phyloP scores from a whole-genome alignment of 345 rosid genomes.

The Mallotus nudiflorus region DNA sequence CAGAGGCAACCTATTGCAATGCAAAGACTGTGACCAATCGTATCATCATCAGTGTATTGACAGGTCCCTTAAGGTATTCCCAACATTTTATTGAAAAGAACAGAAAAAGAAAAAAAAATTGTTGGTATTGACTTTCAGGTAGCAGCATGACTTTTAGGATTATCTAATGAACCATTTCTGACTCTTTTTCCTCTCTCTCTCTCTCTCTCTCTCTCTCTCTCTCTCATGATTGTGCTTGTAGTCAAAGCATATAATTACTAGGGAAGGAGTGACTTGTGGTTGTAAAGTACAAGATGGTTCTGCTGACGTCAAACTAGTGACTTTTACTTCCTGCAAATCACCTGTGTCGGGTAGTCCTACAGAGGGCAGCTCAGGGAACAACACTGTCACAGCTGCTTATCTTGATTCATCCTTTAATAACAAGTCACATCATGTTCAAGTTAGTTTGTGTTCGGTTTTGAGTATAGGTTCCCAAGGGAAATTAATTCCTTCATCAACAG shows the following conservation, averaged over 20 bases:
- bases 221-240: neutral
- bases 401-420: slow-evolving; percentile 13
- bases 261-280: slow-evolving; percentile 26
- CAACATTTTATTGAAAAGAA: neutral
- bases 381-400: slow-evolving; percentile 16
- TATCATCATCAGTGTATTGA: slow-evolving; percentile 31
- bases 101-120: neutral
- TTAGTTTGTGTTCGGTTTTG: slow-evolving; percentile 10
- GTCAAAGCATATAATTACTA: slow-evolving; percentile 16
- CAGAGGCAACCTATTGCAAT: slow-evolving; percentile 17
- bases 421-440: slow-evolving; percentile 2
- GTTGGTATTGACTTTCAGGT: neutral
- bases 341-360: slow-evolving; percentile 8
- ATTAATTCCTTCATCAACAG: slow-evolving; percentile 20
- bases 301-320: slow-evolving; percentile 10
- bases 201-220: slow-evolving; percentile 5
- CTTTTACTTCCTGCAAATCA: slow-evolving; percentile 14
- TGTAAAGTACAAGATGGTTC: slow-evolving; percentile 26
- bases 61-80: slow-evolving; percentile 20
- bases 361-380: slow-evolving; percentile 22
- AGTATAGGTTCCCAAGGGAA: slow-evolving; percentile 12
- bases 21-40: slow-evolving; percentile 27
- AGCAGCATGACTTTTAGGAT: neutral
- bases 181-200: neutral
- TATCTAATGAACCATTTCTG: neutral